Conservation (phyloP, 345 rosid species). For the Citrus inodora region DNA sequence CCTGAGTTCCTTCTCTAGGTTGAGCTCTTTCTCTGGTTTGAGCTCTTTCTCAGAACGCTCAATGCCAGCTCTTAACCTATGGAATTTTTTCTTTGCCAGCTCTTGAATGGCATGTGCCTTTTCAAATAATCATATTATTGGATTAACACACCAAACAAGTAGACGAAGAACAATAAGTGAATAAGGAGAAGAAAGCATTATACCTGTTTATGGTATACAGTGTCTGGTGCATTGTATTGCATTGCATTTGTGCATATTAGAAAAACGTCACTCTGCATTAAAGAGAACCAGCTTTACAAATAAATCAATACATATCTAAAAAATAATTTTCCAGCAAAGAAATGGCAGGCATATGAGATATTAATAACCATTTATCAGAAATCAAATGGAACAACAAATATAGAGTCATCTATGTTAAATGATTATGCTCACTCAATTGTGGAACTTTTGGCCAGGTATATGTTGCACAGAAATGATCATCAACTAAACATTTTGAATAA, state of each 20-base stretch:
- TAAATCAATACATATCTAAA: neutral
- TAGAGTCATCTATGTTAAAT: neutral
- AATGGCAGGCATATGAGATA: neutral
- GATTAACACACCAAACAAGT: neutral
- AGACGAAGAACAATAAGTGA: neutral
- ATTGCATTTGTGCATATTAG: constrained; percentile 84
- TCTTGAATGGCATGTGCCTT: constrained; percentile 78
- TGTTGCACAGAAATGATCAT: neutral
- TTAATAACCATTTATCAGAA: neutral
- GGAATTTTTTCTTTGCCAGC: constrained; percentile 65
- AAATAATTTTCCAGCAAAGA: neutral
- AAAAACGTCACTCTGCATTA: constrained; percentile 67
- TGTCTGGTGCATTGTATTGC: constrained; percentile 76
- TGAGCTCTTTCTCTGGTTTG: constrained; percentile 21
- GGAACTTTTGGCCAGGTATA: neutral
- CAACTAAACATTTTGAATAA: neutral
- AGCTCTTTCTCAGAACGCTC: constrained; percentile 51
- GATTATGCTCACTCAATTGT: neutral
- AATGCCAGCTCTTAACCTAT: constrained; percentile 52
- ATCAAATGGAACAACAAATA: neutral
- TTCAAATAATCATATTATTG: constrained; percentile 5
- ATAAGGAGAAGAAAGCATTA: constrained; percentile 10
- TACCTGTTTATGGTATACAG: constrained; percentile 77
- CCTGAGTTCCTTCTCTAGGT: constrained; percentile 10
- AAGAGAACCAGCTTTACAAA: constrained; percentile 25